Evolutionary conservation across 495 filamentous ascomycete genomes (phyloP).

Genomic region (Mycothermus thermophilus): DNA sequence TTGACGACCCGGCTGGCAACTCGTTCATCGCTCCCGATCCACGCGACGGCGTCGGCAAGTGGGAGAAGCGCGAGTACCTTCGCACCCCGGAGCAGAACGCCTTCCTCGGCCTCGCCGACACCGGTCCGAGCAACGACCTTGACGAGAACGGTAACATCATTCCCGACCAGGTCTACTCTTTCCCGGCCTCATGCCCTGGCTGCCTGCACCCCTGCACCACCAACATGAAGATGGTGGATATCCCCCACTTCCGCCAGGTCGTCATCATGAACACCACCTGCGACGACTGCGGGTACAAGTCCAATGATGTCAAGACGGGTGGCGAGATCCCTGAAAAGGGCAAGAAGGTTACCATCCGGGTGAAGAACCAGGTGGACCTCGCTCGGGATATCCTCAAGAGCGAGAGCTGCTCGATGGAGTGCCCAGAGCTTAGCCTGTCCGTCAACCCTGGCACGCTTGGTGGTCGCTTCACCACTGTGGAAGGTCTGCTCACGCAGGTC

Average conservation of each 20-base stretch:
- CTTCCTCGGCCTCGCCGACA: slow-evolving; percentile 49
- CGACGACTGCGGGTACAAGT: slow-evolving; percentile 81
- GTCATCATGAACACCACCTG: slow-evolving; percentile 82
- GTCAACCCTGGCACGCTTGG: slow-evolving; percentile 87
- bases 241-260: slow-evolving; percentile 93
- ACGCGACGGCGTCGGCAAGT: slow-evolving; percentile 62
- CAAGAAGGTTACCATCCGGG: slow-evolving; percentile 62
- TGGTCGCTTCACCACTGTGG: slow-evolving; percentile 93
- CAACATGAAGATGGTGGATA: slow-evolving; percentile 92
- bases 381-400: slow-evolving; percentile 90
- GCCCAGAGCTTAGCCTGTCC: slow-evolving; percentile 68
- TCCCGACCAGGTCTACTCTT: slow-evolving; percentile 76
- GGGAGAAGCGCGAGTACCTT: slow-evolving; percentile 64
- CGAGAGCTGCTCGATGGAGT: slow-evolving; percentile 73
- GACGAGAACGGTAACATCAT: slow-evolving; percentile 62
- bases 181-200: slow-evolving; percentile 82
- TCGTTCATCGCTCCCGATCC: slow-evolving; percentile 87
- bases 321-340: slow-evolving; percentile 82
- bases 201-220: slow-evolving; percentile 70
- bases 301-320: slow-evolving; percentile 92
- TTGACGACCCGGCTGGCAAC: slow-evolving; percentile 94
- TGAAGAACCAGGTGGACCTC: slow-evolving; percentile 64
- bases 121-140: slow-evolving; percentile 17
- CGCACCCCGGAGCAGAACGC: slow-evolving; percentile 77
- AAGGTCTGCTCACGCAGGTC: slow-evolving; percentile 87